Base-by-base conservation (phyloP, 169 alveolate genomes). In the Plasmodium yoelii region DNA sequence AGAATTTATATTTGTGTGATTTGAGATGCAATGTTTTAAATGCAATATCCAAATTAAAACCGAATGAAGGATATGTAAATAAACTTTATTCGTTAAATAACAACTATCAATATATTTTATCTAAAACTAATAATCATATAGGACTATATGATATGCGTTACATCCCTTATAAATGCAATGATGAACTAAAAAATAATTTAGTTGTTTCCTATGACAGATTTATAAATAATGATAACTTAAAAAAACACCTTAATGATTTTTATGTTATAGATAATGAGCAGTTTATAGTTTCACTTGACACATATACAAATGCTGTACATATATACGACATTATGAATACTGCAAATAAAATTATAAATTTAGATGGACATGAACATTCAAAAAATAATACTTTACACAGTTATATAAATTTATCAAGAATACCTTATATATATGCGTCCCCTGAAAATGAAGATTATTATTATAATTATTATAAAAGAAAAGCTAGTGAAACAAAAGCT, bases 101-200 rank as follows among this genome's bases (percentile, higher is more conserved):
- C 59, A 92, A 57, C 53, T 87, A 61, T 82, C 92, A 92, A 75
- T 90, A 88, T 67, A 68, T 49, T 44, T 82, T 87, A 87, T 77
- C 91, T 61, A 80, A 61, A 51, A 61, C 90, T 24, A 68, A 75
- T 72, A 88, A 87, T 56, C 90, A 92, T 71, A 92, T 89, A 69
- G 87, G 88, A 18, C 73, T 87, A 22, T 77, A 87, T 44, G 88
- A 73, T 80, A 74, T 71, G 74, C 87, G 87, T n/a, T 75, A 67
- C 26, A 19, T 67, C 51, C 56, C 72, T 49, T 72, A 68, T 39
- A 75, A 86, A 91, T 57, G 69, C 65, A 68, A 61, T 56, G 87
- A 84, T 61, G 91, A 87, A 39, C 28, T 61, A 64, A 87, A 57
- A 74, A 51, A 61, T 47, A 73, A 73, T 53, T 69, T 86, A 60